Percentiles rank a stretch among this genome's conserved stretches.
phyloP scores from a whole-genome alignment of 2,329 filamentous ascomycete species.

The Sarocladium brachiariae region DNA sequence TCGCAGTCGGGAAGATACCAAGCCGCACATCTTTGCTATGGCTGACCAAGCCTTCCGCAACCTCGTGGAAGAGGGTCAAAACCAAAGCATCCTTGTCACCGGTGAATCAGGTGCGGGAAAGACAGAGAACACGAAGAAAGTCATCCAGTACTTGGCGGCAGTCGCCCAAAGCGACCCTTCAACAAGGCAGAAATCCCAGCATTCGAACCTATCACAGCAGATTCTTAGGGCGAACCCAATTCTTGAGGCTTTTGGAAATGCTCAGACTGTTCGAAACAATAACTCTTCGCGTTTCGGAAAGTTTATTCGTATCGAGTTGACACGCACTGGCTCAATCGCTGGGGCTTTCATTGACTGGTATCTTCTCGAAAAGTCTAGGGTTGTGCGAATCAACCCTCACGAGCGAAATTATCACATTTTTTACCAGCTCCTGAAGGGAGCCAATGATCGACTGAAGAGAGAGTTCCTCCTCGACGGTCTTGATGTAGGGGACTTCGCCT shows the following conservation, averaged over 20 bases:
- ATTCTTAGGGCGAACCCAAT: slow-evolving; percentile 96
- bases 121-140: slow-evolving; percentile 98
- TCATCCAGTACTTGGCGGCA: slow-evolving; percentile 95
- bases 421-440: slow-evolving; percentile 88
- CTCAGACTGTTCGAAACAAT: slow-evolving; percentile 95
- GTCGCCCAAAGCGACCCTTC: slow-evolving; percentile 80
- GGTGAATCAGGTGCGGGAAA: slow-evolving; percentile 97
- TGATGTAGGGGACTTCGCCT: slow-evolving; percentile 80
- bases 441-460: slow-evolving; percentile 64
- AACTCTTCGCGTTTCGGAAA: slow-evolving; percentile 98
- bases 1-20: slow-evolving; percentile 82
- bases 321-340: slow-evolving; percentile 76
- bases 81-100: slow-evolving; percentile 96
- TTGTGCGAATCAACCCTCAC: slow-evolving; percentile 77
- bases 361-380: slow-evolving; percentile 92
- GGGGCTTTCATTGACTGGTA: slow-evolving; percentile 99
- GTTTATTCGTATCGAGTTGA: slow-evolving; percentile 97
- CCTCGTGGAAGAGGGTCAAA: slow-evolving; percentile 86
- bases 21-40: slow-evolving; percentile 96
- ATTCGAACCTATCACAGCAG: slow-evolving; percentile 89
- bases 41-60: slow-evolving; percentile 95
- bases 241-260: slow-evolving; percentile 95
- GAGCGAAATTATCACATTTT: slow-evolving; percentile 98
- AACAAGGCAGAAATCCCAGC: slow-evolving; percentile 50
- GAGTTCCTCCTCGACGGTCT: slow-evolving; percentile 70